Percentiles rank a stretch among this genome's conserved stretches.
phyloP scores from a whole-genome alignment of 2,329 filamentous ascomycete genomes.

The Lecanosticta acicola region DNA sequence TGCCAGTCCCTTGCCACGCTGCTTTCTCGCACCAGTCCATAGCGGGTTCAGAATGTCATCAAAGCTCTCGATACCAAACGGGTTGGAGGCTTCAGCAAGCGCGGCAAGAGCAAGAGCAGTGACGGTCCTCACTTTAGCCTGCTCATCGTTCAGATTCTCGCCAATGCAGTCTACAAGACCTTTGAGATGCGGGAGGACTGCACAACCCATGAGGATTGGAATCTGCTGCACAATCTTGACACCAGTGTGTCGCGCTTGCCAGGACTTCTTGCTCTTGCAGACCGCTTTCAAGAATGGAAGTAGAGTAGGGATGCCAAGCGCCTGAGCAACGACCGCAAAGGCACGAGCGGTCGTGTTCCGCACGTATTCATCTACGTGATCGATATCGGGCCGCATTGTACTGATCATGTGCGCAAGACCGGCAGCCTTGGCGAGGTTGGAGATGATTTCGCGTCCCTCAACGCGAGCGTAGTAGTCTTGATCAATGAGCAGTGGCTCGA shows the following conservation, averaged over 20 bases:
- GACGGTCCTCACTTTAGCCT: constrained; percentile 94
- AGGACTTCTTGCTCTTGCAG: constrained; percentile 97
- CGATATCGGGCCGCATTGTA: constrained; percentile 97
- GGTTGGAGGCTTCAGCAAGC: constrained; percentile 90
- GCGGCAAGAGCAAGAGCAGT: constrained; percentile 93
- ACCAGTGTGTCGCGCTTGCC: constrained; percentile 95
- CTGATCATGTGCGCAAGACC: constrained; percentile 98
- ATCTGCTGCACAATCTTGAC: constrained; percentile 99
- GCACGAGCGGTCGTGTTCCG: constrained; percentile 95
- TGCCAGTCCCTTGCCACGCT: constrained; percentile 90
- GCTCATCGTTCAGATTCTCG: constrained; percentile 92
- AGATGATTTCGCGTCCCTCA: constrained; percentile 97
- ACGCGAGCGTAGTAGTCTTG: constrained; percentile 99
- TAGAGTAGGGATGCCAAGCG: constrained; percentile 88
- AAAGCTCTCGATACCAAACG: constrained; percentile 98
- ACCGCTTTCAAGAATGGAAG: constrained; percentile 93
- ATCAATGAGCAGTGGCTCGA: constrained; percentile 97
- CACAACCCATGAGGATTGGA: constrained; percentile 96
- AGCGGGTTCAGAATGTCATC: constrained; percentile 95
- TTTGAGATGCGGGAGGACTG: constrained; percentile 89
- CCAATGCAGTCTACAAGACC: constrained; percentile 94
- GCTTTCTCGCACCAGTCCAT: constrained; percentile 93
- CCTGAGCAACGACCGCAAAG: constrained; percentile 94
- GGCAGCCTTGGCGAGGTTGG: constrained; percentile 92
- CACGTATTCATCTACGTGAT: constrained; percentile 97